Evolutionary conservation across 2,329 filamentous ascomycete species (phyloP).

Genomic region (Gremmenia infestans): DNA sequence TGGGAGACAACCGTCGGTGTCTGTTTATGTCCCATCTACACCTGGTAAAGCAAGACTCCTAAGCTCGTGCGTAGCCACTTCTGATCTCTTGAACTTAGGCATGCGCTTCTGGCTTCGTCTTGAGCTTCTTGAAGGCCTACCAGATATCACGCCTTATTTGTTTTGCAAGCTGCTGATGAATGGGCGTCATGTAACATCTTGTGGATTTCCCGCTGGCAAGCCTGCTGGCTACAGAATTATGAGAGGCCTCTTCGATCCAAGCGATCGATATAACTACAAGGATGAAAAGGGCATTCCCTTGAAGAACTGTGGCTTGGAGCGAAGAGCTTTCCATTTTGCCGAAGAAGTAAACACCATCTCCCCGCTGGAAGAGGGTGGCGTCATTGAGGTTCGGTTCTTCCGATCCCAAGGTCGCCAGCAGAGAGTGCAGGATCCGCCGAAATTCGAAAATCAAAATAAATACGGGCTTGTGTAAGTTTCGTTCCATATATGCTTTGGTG

Average conservation of each 20-base stretch:
- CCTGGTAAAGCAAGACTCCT: slow-evolving; percentile 38
- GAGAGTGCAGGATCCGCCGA: slow-evolving; percentile 37
- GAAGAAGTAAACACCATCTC: slow-evolving; percentile 27
- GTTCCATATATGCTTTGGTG: slow-evolving; percentile 1
- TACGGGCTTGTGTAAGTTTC: slow-evolving; percentile 50
- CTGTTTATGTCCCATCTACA: slow-evolving; percentile 52
- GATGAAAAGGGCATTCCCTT: slow-evolving; percentile 33
- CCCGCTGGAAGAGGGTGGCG: slow-evolving; percentile 46
- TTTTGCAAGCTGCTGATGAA: slow-evolving; percentile 55
- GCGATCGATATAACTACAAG: slow-evolving; percentile 37
- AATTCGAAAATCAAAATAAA: slow-evolving; percentile 43
- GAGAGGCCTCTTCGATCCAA: slow-evolving; percentile 46
- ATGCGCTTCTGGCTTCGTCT: slow-evolving; percentile 51
- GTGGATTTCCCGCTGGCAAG: slow-evolving; percentile 42
- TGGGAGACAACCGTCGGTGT: slow-evolving; percentile 37
- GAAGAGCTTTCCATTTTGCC: slow-evolving; percentile 47
- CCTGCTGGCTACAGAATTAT: slow-evolving; percentile 37
- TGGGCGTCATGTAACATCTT: slow-evolving; percentile 46
- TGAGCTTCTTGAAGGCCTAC: slow-evolving; percentile 31
- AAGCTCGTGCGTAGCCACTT: neutral
- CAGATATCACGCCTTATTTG: slow-evolving; percentile 35
- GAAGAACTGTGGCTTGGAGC: slow-evolving; percentile 40
- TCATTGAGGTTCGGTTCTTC: slow-evolving; percentile 50
- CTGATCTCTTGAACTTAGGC: slow-evolving; percentile 32
- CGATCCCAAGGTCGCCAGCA: slow-evolving; percentile 45